Evolutionary conservation across 495 filamentous ascomycete genomes (phyloP), one percentile per base, ranked within the genome.

Genomic region (Chaetomium tenue): DNA sequence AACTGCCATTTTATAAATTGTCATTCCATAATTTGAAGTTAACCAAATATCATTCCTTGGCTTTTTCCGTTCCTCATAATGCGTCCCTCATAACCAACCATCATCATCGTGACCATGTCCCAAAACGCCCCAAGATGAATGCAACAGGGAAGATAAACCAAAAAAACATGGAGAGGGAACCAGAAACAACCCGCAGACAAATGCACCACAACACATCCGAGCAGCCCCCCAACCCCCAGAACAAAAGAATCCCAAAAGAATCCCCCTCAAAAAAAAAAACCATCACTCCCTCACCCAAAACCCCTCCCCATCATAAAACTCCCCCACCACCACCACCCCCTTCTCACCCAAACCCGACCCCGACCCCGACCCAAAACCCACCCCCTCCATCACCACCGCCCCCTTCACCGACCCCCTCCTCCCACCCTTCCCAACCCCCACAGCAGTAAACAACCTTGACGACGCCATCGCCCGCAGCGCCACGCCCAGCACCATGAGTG

Each of bases 401-500:
- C 28, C 28, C 28, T 30, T 30, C 28, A 30, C n/a, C n/a, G n/a
- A n/a, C n/a, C n/a, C n/a, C n/a, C n/a, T n/a, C 3, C 47, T 33
- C 12, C 22, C 16, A 22, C 7, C 53, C 52, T 3, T 20, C 52
- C 18, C 33, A 0, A 5, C 58, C 12, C 12, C 23, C 4, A 7
- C 33, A 5, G n/a, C 55, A 3, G 44, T 3, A 20, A 59, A 30
- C 12, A 26, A 20, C 42, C 44, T 33, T 23, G 65, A 42, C 13
- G 63, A 46, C 13, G 40, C 59, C 22, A 74, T 62, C 4, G 64
- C 68, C 2, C 68, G 63, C n/a, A 77, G 25, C 1, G 72, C 66
- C 1, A 78, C 76, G 12, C 72, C 70, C 16, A 74, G 46, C 0
- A 82, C 75, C 66, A 82, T 75, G 58, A 77, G 55, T 3, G 77